Base-by-base conservation (phyloP, 2,329 filamentous ascomycete species). In the Chalara sp. region DNA sequence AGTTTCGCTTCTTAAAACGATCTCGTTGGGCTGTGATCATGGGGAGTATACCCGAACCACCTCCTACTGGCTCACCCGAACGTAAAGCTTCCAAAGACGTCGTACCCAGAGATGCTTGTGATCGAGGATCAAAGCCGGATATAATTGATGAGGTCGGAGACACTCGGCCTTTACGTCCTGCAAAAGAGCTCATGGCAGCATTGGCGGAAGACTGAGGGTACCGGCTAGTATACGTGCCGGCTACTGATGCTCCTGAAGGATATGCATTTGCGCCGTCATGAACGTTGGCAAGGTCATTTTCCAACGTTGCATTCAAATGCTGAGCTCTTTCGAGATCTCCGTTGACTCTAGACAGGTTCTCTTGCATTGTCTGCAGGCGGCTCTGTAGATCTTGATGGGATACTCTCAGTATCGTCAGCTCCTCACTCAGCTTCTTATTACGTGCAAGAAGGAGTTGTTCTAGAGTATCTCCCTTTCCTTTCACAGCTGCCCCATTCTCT, bases 1-100 rank as follows among this genome's bases (percentile, higher is more conserved):
- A 74, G 58, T 96, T 97, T 64, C 91, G 89, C 74, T 95, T 89
- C 76, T 96, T 97, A 80, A 97, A 99, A 47, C 93, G 89, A 70
- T 99, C 93, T 55, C 93, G 86, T 70, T 99, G 95, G 1, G 95
- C 93, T 33, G 93, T 96, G 48, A 99, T 87, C 95, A 99, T 99
- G 33, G 93, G 95, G 29, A 99, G 74, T 57, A 99, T 96, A 10
- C 91, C 89, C 0, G 88, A 88, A 2, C 89, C 88, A 49, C 87
- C 77, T 32, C 86, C 87, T 50, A 85, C 77, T 6, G 84, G 75
- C 44, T 89, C 87, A 2, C 76, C 78, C 32, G 63, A 63, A 55
- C 81, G 76, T 29, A 85, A 71, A 6, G 78, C 71, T 39, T 84
- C 80, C 58, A 84, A 71, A 11, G 73, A 75, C 37, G 70, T 65